These are phyloP conservation scores for Alternaria dauci DNA, from an alignment of 2,329 filamentous ascomycete species.

Conservation along the genomic window DNA sequence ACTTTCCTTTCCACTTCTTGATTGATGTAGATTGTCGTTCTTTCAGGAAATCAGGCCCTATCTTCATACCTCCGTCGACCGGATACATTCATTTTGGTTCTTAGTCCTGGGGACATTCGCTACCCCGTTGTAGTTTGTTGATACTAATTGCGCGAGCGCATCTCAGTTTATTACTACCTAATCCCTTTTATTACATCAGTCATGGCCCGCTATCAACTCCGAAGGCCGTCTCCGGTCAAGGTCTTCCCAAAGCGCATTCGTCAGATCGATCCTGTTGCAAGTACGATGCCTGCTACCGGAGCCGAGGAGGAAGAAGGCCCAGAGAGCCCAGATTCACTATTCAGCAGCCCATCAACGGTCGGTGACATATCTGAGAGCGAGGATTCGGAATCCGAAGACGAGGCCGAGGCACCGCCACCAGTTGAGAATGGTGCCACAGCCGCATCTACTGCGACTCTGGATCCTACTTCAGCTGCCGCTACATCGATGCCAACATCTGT, in stretches of 20 bases:
- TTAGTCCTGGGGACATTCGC: conserved; percentile 41
- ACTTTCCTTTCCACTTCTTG: conserved; percentile 27
- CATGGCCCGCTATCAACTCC: conserved; percentile 42
- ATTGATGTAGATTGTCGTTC: conserved; percentile 22
- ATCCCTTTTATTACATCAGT: conserved; percentile 15
- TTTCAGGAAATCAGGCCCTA: conserved; percentile 28
- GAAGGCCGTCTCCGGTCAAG: conserved; percentile 38
- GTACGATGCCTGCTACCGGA: conserved; percentile 12
- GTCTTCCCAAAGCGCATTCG: conserved; percentile 25
- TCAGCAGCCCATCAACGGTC: conserved; percentile 24
- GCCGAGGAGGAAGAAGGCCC: conserved; percentile 18
- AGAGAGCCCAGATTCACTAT: conserved; percentile 36
- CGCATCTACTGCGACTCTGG: neutral
- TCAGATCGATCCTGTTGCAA: conserved; percentile 30
- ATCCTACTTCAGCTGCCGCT: conserved; percentile 2
- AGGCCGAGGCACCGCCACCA: conserved; percentile 22
- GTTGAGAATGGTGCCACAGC: conserved; percentile 6
- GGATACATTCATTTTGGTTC: conserved; percentile 36
- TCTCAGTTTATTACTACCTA: conserved; percentile 18
- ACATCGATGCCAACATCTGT: neutral
- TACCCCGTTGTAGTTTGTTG: conserved; percentile 10
- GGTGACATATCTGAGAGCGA: conserved; percentile 10
- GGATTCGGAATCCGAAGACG: conserved; percentile 23
- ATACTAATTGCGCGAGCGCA: conserved; percentile 12
- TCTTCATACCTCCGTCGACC: conserved; percentile 41